These are phyloP conservation scores for Aspergillus vadensis DNA, from an alignment of 2,329 filamentous ascomycete genomes.

Conservation along the genomic window DNA sequence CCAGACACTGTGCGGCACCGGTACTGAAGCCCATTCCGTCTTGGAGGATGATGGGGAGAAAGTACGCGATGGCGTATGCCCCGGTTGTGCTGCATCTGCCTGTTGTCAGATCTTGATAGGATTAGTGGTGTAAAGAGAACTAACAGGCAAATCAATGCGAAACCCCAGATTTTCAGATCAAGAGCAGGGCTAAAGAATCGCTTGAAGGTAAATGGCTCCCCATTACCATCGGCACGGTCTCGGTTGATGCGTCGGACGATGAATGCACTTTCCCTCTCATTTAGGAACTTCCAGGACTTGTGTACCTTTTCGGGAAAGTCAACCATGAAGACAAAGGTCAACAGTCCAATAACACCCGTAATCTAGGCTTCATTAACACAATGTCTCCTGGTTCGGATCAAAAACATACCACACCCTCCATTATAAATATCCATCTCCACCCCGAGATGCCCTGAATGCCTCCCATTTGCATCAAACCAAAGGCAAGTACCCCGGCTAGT, in stretches of 20 bases:
- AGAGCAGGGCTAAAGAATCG: conserved; percentile 51
- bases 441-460: conserved; percentile 47
- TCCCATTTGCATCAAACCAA: conserved; percentile 45
- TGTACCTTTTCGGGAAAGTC: conserved; percentile 41
- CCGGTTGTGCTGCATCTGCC: conserved; percentile 63
- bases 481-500: conserved; percentile 51
- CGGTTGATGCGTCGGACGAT: conserved; percentile 55
- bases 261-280: conserved; percentile 47
- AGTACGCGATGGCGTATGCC: conserved; percentile 75
- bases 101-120: not conserved
- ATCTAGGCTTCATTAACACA: conserved; percentile 21
- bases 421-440: conserved; percentile 60
- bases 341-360: conserved; percentile 30
- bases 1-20: conserved; percentile 67
- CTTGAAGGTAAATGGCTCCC: conserved; percentile 50
- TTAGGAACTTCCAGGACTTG: conserved; percentile 39
- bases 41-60: conserved; percentile 72
- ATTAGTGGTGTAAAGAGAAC: conserved; percentile 36
- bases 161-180: conserved; percentile 59
- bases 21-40: conserved; percentile 64
- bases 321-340: conserved; percentile 40
- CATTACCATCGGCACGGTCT: conserved; percentile 55
- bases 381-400: too few relatives aligned
- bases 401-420: conserved; percentile 49
- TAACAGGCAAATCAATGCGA: conserved; percentile 55